Conservation (phyloP, 768 basidiomycete genomes). For the Kwoniella dendrophila region DNA sequence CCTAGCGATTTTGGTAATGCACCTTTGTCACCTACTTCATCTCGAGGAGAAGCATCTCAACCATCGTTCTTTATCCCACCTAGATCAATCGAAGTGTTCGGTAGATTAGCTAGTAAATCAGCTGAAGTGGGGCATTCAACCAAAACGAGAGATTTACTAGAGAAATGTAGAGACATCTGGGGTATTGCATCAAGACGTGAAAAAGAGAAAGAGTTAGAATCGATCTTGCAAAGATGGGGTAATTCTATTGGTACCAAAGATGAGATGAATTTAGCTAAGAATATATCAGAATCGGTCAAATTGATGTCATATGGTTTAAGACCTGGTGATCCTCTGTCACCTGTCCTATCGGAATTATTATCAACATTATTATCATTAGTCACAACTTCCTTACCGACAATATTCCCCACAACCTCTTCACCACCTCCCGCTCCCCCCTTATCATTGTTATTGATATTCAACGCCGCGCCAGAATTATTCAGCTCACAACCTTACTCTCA, state of each 20-base stretch:
- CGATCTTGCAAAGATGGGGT: constrained; percentile 38
- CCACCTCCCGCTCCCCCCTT: constrained; percentile 35
- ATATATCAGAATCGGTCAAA: constrained; percentile 37
- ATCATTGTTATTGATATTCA: constrained; percentile 39
- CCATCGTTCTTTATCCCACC: constrained; percentile 40
- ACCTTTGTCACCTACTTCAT: constrained; percentile 13
- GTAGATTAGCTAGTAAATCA: constrained; percentile 18
- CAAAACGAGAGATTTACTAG: constrained; percentile 37
- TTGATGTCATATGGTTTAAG: constrained; percentile 32
- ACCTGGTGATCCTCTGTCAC: constrained; percentile 26
- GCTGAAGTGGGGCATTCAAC: constrained; percentile 25
- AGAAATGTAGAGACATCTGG: constrained; percentile 50
- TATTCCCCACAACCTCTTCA: constrained; percentile 39
- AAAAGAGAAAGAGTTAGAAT: constrained; percentile 47
- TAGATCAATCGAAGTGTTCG: constrained; percentile 38
- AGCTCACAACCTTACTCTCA: constrained; percentile 12
- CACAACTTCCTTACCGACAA: constrained; percentile 18
- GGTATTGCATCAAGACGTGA: constrained; percentile 36
- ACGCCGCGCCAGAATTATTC: constrained; percentile 28
- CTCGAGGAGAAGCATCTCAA: constrained; percentile 5
- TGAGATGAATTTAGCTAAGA: constrained; percentile 29
- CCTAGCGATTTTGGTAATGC: constrained; percentile 22
- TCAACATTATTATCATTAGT: constrained; percentile 25
- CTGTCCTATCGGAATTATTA: constrained; percentile 26
- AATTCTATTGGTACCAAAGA: constrained; percentile 30